Percentiles rank a stretch among this genome's conserved stretches.
phyloP scores from a whole-genome alignment of 495 filamentous ascomycete species.

The Podospora didyma region DNA sequence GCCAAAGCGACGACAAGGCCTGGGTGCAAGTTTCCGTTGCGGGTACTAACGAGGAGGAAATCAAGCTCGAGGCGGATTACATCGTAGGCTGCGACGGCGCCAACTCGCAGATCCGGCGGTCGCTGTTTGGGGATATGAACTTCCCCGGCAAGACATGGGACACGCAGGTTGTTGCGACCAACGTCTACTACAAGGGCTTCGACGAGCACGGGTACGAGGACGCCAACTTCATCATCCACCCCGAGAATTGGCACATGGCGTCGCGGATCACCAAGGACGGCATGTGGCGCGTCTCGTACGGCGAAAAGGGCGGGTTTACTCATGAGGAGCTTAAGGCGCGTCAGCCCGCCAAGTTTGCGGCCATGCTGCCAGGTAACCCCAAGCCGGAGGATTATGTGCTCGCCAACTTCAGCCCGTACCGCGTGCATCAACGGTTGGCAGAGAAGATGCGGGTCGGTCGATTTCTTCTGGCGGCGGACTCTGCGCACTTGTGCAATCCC shows the following conservation, averaged over 20 bases:
- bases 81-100: slow-evolving; percentile 57
- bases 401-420: slow-evolving; percentile 17
- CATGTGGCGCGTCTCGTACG: slow-evolving; percentile 50
- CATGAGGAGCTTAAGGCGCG: slow-evolving; percentile 41
- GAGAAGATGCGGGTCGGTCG: slow-evolving; percentile 50
- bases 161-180: slow-evolving; percentile 57
- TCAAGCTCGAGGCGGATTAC: slow-evolving; percentile 43
- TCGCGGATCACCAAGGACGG: slow-evolving; percentile 46
- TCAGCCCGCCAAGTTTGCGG: slow-evolving; percentile 41
- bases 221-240: slow-evolving; percentile 48
- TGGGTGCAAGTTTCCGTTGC: slow-evolving; percentile 49
- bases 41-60: neutral
- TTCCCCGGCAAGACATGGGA: slow-evolving; percentile 56
- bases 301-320: slow-evolving; percentile 37
- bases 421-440: slow-evolving; percentile 38
- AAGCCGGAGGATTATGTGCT: slow-evolving; percentile 45
- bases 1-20: slow-evolving; percentile 37
- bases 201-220: slow-evolving; percentile 39
- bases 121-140: slow-evolving; percentile 49
- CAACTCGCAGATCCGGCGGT: slow-evolving; percentile 48
- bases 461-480: slow-evolving; percentile 53
- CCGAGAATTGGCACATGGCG: slow-evolving; percentile 41
- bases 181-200: slow-evolving; percentile 32
- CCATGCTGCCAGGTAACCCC: slow-evolving; percentile 47
- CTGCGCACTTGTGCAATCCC: slow-evolving; percentile 53